Evolutionary conservation across 164 flowering plant genomes (phyloP), one percentile per base, ranked within the genome.

Genomic region (Buxus sempervirens): DNA sequence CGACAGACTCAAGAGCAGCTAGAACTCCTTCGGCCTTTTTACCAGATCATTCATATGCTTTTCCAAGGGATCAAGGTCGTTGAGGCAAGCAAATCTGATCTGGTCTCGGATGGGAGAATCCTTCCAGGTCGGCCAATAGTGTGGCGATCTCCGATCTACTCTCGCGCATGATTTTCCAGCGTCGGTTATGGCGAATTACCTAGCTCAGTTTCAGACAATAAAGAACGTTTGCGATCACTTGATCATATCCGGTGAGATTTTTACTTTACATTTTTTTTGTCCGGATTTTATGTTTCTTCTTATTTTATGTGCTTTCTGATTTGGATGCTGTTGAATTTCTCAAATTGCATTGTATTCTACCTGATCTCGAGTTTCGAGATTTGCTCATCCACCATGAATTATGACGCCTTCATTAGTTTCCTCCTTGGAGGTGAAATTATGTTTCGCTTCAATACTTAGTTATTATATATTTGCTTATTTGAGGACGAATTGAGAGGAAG

Each of bases 141-240:
- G n/a, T n/a, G n/a, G n/a, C n/a, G n/a, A 9, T 68, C 66, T 67
- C 60, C 58, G 78, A 73, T 78, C 79, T 28, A 27, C n/a, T 57
- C 22, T 74, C 23, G 54, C 73, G 21, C 57, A 53, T 64, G 72
- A 15, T 73, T 55, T 72, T 58, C 28, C 18, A 57, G 58, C 82
- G 79, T 80, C 74, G 73, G 65, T 54, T 72, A 94, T 94, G 98
- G 96, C 98, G 65, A 91, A 78, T 77, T 90, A 68, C 81, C 77
- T 94, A 48, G 93, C 96, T 80, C 97, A 94, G 74, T 91, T 94
- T 67, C 98, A 91, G 75, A 75, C 92, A 10, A 94, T 94, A 77
- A 94, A 90, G 80, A 81, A 48, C 60, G 57, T 88, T 13, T 85
- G 78, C 70, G 89, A 86, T 84, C 98, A 70, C 81, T 77, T 91